Conservation (phyloP, 164 flowering plant species). For the Echeveria elegans region DNA sequence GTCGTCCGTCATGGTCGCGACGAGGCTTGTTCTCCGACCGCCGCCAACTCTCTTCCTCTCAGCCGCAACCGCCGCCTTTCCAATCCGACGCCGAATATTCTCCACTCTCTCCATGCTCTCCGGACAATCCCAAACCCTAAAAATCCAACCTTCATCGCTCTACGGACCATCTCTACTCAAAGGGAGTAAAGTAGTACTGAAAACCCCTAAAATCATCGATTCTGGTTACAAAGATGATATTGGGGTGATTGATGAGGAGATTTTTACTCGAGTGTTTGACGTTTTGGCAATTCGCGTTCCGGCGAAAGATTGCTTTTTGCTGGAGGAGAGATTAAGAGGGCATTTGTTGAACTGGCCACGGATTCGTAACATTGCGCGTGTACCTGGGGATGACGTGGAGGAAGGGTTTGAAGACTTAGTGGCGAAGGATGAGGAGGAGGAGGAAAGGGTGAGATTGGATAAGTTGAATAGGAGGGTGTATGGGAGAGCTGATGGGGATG, state of each 20-base stretch:
- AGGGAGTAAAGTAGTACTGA: conserved; percentile 27
- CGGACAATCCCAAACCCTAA: conserved; percentile 7
- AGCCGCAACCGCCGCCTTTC: conserved; percentile 11
- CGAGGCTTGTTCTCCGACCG: conserved; percentile 27
- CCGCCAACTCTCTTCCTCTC: conserved; percentile 16
- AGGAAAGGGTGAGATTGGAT: conserved; percentile 14
- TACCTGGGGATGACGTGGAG: conserved; percentile 78
- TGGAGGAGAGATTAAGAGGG: conserved; percentile 74
- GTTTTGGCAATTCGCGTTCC: conserved; percentile 76
- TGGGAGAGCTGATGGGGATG: conserved; percentile 50
- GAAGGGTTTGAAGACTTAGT: conserved; percentile 21
- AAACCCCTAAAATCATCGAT: not conserved
- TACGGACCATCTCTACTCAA: conserved; percentile 83
- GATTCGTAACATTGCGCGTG: conserved; percentile 75
- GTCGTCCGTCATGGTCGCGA: conserved; percentile 21
- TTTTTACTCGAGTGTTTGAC: conserved; percentile 56
- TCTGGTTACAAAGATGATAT: conserved; percentile 7
- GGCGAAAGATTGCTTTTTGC: conserved; percentile 47
- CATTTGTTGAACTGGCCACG: conserved; percentile 96
- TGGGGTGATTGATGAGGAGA: conserved; percentile 29
- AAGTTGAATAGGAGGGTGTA: conserved; percentile 38
- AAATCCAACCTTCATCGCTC: conserved; percentile 11
- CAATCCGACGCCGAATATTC: not conserved
- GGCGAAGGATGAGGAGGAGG: conserved; percentile 17
- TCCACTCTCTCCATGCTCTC: not conserved